phyloP scores from a whole-genome alignment of 2,329 filamentous ascomycete species.

The Penicillium expansum region DNA sequence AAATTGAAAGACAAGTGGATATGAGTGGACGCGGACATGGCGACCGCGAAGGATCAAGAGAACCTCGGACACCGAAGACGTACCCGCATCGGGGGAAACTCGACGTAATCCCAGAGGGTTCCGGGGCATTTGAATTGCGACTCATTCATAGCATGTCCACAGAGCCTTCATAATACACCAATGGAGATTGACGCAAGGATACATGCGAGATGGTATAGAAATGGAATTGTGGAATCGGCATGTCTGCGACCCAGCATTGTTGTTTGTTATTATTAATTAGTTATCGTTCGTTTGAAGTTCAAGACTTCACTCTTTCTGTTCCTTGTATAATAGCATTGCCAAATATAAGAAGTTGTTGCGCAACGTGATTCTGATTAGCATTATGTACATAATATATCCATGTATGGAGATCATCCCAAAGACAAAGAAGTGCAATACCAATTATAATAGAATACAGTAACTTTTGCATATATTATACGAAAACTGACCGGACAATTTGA shows the following conservation, averaged over 20 bases:
- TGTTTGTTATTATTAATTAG: not conserved
- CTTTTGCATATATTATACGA: constrained; percentile 15
- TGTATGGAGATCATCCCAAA: too few relatives aligned
- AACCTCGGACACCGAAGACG: not conserved
- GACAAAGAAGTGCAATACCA: not conserved
- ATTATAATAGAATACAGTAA: constrained; percentile 7
- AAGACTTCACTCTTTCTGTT: not conserved
- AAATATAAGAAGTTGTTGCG: not conserved
- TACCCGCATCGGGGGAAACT: not conserved
- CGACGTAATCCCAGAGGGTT: not conserved
- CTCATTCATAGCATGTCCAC: not conserved
- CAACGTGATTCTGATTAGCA: not conserved
- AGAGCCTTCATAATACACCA: not conserved
- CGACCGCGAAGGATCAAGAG: not conserved
- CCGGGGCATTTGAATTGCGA: constrained; percentile 2
- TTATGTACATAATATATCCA: too few relatives aligned
- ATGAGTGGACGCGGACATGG: not conserved
- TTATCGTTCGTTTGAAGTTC: not conserved
- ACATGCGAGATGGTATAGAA: not conserved
- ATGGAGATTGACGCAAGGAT: not conserved
- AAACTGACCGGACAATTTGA: constrained; percentile 12
- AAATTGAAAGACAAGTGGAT: not conserved
- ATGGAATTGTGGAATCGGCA: not conserved
- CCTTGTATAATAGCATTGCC: not conserved
- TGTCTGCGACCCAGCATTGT: not conserved